Percentiles rank a stretch among this genome's conserved stretches.
Conservation (phyloP, 495 filamentous ascomycete species). For the Sporormia fimetaria region DNA sequence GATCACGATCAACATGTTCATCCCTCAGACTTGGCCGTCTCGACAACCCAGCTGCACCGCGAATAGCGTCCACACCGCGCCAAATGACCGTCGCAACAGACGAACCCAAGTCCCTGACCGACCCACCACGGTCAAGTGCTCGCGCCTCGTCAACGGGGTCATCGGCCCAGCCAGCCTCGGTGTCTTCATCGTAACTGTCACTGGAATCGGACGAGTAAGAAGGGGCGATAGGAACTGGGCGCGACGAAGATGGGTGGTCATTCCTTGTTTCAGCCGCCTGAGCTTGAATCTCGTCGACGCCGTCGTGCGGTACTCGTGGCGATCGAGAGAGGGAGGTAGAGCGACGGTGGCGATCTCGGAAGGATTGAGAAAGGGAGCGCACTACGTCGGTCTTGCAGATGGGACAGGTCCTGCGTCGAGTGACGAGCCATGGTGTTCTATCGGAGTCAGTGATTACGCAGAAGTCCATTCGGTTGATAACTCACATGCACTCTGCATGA, state of each 20-base stretch:
- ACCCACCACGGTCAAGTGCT: neutral
- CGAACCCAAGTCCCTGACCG: constrained; percentile 10
- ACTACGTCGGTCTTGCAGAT: constrained; percentile 98
- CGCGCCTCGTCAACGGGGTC: constrained; percentile 4
- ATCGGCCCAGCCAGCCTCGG: constrained; percentile 20
- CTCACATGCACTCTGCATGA: constrained; percentile 97
- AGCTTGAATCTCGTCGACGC: constrained; percentile 38
- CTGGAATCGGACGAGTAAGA: neutral
- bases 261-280: constrained; percentile 34
- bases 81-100: constrained; percentile 15
- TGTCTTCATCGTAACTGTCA: constrained; percentile 9
- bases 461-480: constrained; percentile 25
- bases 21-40: constrained; percentile 10
- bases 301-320: constrained; percentile 34
- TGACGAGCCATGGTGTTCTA: constrained; percentile 97
- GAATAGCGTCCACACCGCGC: constrained; percentile 19
- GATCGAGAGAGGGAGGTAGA: constrained; percentile 11
- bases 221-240: constrained; percentile 13
- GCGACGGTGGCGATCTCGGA: constrained; percentile 11
- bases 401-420: constrained; percentile 84
- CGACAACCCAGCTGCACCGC: constrained; percentile 14
- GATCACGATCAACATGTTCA: constrained; percentile 20
- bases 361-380: constrained; percentile 39
- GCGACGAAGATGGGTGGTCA: constrained; percentile 36
- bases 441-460: constrained; percentile 21